These are phyloP conservation scores for Grifola frondosa DNA, from an alignment of 1,284 basidiomycete genomes.

Conservation along the genomic window DNA sequence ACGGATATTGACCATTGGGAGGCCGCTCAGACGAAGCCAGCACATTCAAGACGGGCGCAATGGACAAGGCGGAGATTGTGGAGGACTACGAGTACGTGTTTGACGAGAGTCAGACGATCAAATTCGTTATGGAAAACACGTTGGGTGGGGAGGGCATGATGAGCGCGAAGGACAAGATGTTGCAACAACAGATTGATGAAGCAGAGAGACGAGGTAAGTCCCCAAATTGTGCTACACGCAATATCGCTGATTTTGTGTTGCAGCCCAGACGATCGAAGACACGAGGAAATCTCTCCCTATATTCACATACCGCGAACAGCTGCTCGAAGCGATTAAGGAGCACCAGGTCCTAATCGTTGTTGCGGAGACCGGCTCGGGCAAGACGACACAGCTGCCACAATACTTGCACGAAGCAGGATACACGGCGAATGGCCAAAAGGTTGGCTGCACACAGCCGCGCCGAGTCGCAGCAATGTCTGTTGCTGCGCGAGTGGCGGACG, in stretches of 20 bases:
- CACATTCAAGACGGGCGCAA: slow-evolving; percentile 83
- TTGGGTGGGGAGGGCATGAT: slow-evolving; percentile 69
- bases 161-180: slow-evolving; percentile 83
- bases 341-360: slow-evolving; percentile 93
- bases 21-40: slow-evolving; percentile 85
- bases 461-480: slow-evolving; percentile 99
- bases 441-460: slow-evolving; percentile 98
- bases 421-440: slow-evolving; percentile 83
- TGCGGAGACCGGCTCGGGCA: slow-evolving; percentile 94
- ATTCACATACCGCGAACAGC: slow-evolving; percentile 81
- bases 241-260: slow-evolving; percentile 1
- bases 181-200: slow-evolving; percentile 89
- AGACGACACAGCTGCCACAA: slow-evolving; percentile 98
- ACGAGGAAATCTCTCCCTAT: slow-evolving; percentile 91
- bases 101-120: slow-evolving; percentile 95
- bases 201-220: slow-evolving; percentile 84
- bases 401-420: slow-evolving; percentile 98
- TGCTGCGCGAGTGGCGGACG: slow-evolving; percentile 97
- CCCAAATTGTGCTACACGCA: slow-evolving; percentile 1
- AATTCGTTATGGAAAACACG: slow-evolving; percentile 88
- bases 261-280: slow-evolving; percentile 86
- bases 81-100: slow-evolving; percentile 98
- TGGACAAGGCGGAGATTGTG: slow-evolving; percentile 81
- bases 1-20: slow-evolving; percentile 99
- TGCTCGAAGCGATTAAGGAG: slow-evolving; percentile 86